Conservation (phyloP, 306 rosid species). For the Canavalia ensiformis region DNA sequence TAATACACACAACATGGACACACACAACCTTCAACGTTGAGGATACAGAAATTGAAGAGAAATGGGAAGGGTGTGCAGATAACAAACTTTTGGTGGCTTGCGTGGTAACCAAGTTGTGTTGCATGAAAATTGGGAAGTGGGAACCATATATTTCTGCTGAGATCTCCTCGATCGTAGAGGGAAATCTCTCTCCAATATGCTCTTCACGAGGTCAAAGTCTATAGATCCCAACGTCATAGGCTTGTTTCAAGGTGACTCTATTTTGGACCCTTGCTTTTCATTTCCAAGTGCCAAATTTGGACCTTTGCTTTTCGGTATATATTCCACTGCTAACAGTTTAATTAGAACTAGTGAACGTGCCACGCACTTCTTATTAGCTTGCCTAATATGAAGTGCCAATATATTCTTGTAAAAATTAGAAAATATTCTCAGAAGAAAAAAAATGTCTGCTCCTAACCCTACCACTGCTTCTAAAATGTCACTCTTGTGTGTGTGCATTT, state of each 20-base stretch:
- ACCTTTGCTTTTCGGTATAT: conserved; percentile 45
- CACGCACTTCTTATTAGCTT: background rate
- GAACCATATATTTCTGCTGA: background rate
- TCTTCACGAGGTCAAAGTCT: conserved; percentile 22
- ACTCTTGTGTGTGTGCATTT: background rate
- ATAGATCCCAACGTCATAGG: conserved; percentile 13
- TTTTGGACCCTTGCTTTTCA: conserved; percentile 40
- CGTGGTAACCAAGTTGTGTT: background rate
- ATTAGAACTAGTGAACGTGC: conserved; percentile 16
- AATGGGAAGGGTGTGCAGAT: background rate
- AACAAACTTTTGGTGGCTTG: conserved; percentile 14
- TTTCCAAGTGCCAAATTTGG: conserved; percentile 36
- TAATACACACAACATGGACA: too few relatives aligned
- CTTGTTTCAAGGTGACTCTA: conserved; percentile 18
- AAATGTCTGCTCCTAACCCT: conserved; percentile 10
- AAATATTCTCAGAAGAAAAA: conserved; percentile 3
- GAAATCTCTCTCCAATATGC: conserved; percentile 12
- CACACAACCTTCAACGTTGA: too few relatives aligned
- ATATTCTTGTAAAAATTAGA: background rate
- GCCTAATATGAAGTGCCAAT: background rate
- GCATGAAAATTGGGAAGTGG: background rate
- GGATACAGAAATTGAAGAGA: background rate
- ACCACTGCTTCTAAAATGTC: conserved; percentile 22
- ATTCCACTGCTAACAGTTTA: conserved; percentile 34
- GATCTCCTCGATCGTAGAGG: background rate